Percentiles rank a stretch among this genome's conserved stretches.
phyloP scores from a whole-genome alignment of 2,329 filamentous ascomycete genomes.

The Chrysoporthe puriensis region DNA sequence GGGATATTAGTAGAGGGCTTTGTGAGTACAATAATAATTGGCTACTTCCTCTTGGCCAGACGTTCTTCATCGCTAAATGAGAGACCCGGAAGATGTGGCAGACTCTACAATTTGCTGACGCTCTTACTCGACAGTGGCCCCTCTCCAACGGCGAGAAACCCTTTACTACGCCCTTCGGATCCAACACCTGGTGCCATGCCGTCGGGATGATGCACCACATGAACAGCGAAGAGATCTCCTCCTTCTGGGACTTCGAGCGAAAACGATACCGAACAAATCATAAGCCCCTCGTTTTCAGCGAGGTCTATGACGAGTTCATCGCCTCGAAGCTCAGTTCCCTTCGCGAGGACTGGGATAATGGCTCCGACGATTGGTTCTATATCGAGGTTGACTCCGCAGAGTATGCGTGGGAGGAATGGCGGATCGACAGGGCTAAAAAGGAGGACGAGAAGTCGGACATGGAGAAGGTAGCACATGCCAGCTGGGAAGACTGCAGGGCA shows the following conservation, averaged over 20 bases:
- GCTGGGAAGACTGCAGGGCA: constrained; percentile 46
- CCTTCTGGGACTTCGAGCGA: constrained; percentile 56
- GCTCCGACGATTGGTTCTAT: constrained; percentile 50
- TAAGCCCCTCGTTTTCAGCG: constrained; percentile 47
- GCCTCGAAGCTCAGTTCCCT: constrained; percentile 42
- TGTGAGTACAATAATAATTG: constrained; percentile 40
- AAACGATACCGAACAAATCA: constrained; percentile 37
- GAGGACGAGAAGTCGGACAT: constrained; percentile 38
- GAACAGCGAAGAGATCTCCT: constrained; percentile 52
- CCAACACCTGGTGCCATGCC: constrained; percentile 58
- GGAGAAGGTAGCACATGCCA: constrained; percentile 47
- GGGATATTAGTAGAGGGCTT: constrained; percentile 45
- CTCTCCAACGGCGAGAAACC: constrained; percentile 61
- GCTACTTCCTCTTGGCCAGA: background rate
- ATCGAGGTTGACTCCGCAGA: constrained; percentile 37
- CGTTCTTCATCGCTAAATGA: background rate
- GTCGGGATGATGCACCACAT: constrained; percentile 61
- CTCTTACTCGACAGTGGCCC: constrained; percentile 46
- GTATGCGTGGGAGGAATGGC: constrained; percentile 38
- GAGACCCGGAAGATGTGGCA: background rate
- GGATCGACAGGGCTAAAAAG: constrained; percentile 39
- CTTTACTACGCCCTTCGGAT: constrained; percentile 50
- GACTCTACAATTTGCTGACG: background rate
- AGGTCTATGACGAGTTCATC: constrained; percentile 53
- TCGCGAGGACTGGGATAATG: constrained; percentile 58